A percentile compares a stretch with the other conserved stretches of the same genome.
Evolutionary conservation across 352 stramenopile genomes (phyloP).

Genomic region (Pythium apleroticum): DNA sequence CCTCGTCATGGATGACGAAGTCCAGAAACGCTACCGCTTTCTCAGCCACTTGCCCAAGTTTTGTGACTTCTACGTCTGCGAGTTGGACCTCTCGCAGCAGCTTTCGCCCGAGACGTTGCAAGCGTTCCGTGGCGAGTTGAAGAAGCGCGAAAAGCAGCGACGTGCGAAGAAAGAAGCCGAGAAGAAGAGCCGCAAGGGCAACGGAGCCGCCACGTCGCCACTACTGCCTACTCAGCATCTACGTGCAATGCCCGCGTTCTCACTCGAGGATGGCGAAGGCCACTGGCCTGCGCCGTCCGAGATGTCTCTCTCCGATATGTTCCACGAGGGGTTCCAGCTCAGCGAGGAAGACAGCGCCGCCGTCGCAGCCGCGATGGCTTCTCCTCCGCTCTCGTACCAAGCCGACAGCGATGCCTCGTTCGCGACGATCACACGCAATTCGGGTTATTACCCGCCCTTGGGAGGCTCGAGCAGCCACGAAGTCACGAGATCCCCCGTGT

Average conservation of each 20-base stretch:
- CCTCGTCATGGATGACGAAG: conserved; percentile 84
- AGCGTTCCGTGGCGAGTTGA: conserved; percentile 66
- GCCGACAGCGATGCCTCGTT: conserved; percentile 57
- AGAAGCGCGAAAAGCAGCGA: conserved; percentile 72
- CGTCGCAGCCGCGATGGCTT: not conserved
- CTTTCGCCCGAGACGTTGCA: conserved; percentile 66
- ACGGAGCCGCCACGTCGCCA: conserved; percentile 31
- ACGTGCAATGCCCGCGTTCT: conserved; percentile 39
- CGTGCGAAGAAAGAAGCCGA: conserved; percentile 44
- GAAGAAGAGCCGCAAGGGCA: conserved; percentile 33
- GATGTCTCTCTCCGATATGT: conserved; percentile 42
- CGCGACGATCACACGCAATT: conserved; percentile 68
- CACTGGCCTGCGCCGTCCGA: conserved; percentile 66
- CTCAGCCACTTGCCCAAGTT: conserved; percentile 83
- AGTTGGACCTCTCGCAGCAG: conserved; percentile 74
- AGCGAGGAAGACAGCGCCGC: conserved; percentile 14
- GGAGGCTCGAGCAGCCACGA: conserved; percentile 20
- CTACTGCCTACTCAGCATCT: conserved; percentile 28
- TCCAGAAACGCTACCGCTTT: conserved; percentile 84
- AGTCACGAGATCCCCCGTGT: conserved; percentile 38
- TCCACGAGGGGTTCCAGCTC: conserved; percentile 36
- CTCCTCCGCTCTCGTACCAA: not conserved
- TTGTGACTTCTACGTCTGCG: conserved; percentile 88
- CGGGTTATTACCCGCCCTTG: conserved; percentile 69
- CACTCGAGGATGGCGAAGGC: conserved; percentile 48